Evolutionary conservation across 495 filamentous ascomycete species (phyloP), one percentile per base, ranked within the genome.

Genomic region (Achaetomiella virescens): DNA sequence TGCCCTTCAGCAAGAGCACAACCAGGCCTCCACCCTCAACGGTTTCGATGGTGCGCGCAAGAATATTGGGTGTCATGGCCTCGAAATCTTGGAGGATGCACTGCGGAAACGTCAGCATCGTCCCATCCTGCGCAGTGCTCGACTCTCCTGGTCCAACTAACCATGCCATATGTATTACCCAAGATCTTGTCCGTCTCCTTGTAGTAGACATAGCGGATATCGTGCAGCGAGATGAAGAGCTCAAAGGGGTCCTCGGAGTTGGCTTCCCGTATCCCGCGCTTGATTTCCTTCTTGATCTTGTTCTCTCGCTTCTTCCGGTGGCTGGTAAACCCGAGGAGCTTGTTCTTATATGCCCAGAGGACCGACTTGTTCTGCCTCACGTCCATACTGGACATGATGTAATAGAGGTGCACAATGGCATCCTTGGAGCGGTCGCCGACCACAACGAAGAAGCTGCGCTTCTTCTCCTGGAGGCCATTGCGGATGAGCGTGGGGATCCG

Each of bases 171-270:
- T 29, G 95, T 99, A 71, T 97, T 96, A 61, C 95, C 95, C 37
- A 99, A 72, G 66, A 99, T 97, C 77, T 96, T 96, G 57, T 99
- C 95, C n/a, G 95, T 97, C 73, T 99, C 95, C 73, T 99, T 99
- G 78, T 99, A 99, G 79, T 96, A 99, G 37, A 92, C 89, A 82
- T 97, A 99, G 61, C 95, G 89, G 63, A 99, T 96, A 67, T 96
- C 90, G 71, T 96, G 88, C 52, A 96, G 83, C 18, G 89, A 91
- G 67, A 99, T 86, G 75, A 99, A 99, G 58, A 97, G 80, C 76
- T 99, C 95, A 74, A 99, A 99, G 1, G 95, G 88, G 64, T 97
- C 95, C 64, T 97, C 91, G 43, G 85, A 83, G 70, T 99, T 96
- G n/a, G 88, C 82, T 69, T 99, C 95, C 58, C 93, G 80, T 52